These are phyloP conservation scores for Coniochaeta prunicola DNA, from an alignment of 2,329 filamentous ascomycete genomes.

Conservation along the genomic window DNA sequence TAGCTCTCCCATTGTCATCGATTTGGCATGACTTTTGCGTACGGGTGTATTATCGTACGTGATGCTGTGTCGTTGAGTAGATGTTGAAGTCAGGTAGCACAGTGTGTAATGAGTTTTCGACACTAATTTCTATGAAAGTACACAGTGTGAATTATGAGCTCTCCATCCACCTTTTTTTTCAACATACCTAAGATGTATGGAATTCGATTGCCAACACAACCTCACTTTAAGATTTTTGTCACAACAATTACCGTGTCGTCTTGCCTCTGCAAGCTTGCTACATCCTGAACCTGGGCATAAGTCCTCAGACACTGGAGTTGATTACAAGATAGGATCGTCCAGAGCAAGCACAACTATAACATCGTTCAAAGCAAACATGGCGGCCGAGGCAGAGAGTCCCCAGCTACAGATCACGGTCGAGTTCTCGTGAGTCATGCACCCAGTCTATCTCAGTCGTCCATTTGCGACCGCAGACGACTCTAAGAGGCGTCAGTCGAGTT, in stretches of 20 bases:
- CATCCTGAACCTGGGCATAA: too few species aligned
- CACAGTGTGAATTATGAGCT: neutral
- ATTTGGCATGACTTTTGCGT: neutral
- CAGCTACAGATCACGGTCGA: slow-evolving; percentile 52
- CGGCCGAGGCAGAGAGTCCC: slow-evolving; percentile 9
- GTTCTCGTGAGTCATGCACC: slow-evolving; percentile 38
- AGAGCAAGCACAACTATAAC: neutral
- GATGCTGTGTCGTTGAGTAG: neutral
- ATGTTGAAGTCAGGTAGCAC: neutral
- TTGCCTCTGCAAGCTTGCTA: neutral
- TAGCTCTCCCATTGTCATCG: slow-evolving; percentile 2
- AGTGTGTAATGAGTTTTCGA: neutral
- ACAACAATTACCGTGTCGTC: neutral
- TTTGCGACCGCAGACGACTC: neutral
- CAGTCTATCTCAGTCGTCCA: neutral
- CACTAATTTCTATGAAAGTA: neutral
- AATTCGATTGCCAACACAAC: neutral
- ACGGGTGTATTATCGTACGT: neutral
- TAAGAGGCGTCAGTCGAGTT: neutral
- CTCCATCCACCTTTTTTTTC: neutral
- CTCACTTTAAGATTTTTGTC: neutral
- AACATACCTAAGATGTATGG: neutral
- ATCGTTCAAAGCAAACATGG: neutral
- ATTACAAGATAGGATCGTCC: too few species aligned
- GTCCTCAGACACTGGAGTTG: too few species aligned